These are phyloP conservation scores for Boletus smithii DNA, from an alignment of 1,284 basidiomycete genomes.

Conservation along the genomic window DNA sequence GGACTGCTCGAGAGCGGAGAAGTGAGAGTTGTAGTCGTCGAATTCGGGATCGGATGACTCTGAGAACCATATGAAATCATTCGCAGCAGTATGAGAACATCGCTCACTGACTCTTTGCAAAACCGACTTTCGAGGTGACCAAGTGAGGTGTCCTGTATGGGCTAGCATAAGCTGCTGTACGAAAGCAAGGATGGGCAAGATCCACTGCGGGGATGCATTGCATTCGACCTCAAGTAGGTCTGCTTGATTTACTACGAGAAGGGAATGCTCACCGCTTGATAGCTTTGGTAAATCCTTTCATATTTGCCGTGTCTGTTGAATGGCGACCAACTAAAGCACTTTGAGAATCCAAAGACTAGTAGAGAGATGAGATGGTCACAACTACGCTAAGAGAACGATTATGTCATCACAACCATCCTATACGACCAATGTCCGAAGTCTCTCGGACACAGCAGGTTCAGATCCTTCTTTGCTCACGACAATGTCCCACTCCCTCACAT, in stretches of 20 bases:
- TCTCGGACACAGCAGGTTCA: too few relatives aligned
- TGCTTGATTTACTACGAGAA: neutral
- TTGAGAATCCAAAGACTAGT: constrained; percentile 1
- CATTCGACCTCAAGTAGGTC: constrained; percentile 1
- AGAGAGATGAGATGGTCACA: constrained; percentile 2
- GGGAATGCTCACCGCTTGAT: constrained; percentile 60
- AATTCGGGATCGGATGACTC: constrained; percentile 87
- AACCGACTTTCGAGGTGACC: constrained; percentile 80
- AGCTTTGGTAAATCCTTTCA: constrained; percentile 82
- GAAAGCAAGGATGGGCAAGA: neutral
- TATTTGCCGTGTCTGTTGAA: constrained; percentile 29
- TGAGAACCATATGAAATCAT: constrained; percentile 33
- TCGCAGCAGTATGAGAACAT: neutral
- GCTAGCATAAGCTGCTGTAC: constrained; percentile 11
- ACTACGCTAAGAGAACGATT: constrained; percentile 10
- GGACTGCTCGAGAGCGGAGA: constrained; percentile 74
- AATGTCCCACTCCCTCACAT: too few relatives aligned
- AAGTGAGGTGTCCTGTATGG: constrained; percentile 79
- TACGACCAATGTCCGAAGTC: too few relatives aligned
- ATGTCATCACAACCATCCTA: constrained; percentile 22
- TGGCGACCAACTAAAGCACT: neutral
- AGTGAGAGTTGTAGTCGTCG: constrained; percentile 78
- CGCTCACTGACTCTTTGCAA: constrained; percentile 72
- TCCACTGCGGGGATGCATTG: constrained; percentile 6
- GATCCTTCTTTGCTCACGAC: too few relatives aligned